Percentiles rank a stretch among this genome's conserved stretches.
Evolutionary conservation across 768 basidiomycete species (phyloP).

Genomic region (Fomitopsis serialis): DNA sequence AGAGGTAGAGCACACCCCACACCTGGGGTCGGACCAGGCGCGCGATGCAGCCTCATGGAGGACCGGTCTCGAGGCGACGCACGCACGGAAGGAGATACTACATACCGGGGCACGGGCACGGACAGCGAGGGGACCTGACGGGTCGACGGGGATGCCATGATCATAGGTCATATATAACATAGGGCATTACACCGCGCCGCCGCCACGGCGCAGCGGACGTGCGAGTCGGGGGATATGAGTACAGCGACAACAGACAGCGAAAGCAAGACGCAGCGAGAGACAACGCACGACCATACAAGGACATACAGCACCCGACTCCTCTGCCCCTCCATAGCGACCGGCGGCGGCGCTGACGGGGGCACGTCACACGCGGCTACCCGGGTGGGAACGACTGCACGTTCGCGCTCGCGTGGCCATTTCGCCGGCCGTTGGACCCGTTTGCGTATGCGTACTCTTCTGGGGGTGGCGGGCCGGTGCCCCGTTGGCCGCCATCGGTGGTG

Average conservation of each 20-base stretch:
- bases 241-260: constrained; percentile 14
- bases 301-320: neutral
- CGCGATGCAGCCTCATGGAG: constrained; percentile 9
- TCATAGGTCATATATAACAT: constrained; percentile 4
- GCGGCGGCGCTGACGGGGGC: neutral
- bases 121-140: neutral
- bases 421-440: constrained; percentile 11
- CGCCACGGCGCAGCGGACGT: too few relatives aligned
- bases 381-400: constrained; percentile 1
- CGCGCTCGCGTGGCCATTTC: constrained; percentile 9
- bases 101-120: neutral
- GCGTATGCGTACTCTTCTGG: constrained; percentile 23
- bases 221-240: neutral
- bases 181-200: constrained; percentile 9
- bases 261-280: constrained; percentile 9
- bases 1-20: constrained; percentile 6
- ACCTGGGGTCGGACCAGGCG: neutral
- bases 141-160: neutral
- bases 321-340: neutral
- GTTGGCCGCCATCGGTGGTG: constrained; percentile 17
- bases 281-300: neutral
- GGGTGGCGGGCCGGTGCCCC: constrained; percentile 22
- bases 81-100: neutral
- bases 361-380: neutral
- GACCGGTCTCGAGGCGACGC: constrained; percentile 11